Evolutionary conservation across 345 rosid genomes (phyloP).

Genomic region (Arabis hirsuta): DNA sequence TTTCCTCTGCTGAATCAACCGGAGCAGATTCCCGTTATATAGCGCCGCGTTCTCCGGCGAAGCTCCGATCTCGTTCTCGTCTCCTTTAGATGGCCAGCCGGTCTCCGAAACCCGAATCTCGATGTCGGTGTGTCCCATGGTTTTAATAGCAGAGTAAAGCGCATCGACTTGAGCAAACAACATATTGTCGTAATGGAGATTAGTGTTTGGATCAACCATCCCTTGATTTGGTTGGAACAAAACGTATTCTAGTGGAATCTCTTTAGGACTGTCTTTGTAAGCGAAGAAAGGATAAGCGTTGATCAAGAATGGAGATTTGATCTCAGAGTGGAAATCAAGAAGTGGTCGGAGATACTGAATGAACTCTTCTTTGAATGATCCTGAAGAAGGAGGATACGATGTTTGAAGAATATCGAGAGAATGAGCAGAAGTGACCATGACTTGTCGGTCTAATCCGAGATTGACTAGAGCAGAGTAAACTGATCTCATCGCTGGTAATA

Average conservation of each 20-base stretch:
- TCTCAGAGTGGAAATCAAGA: conserved; percentile 66
- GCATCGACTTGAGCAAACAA: conserved; percentile 94
- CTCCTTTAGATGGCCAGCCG: conserved; percentile 98
- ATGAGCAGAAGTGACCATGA: conserved; percentile 74
- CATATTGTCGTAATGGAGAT: conserved; percentile 86
- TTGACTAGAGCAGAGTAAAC: conserved; percentile 52
- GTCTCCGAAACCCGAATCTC: conserved; percentile 85
- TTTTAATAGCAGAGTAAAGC: conserved; percentile 74
- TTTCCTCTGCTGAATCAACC: conserved; percentile 54
- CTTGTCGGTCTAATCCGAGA: conserved; percentile 74
- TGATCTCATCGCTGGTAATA: conserved; percentile 83
- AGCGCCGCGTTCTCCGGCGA: conserved; percentile 70
- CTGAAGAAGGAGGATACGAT: conserved; percentile 83
- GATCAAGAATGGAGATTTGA: conserved; percentile 73
- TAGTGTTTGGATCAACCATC: conserved; percentile 58
- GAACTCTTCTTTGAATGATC: conserved; percentile 64
- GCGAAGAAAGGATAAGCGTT: conserved; percentile 92
- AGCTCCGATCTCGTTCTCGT: conserved; percentile 75
- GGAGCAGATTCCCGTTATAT: conserved; percentile 72
- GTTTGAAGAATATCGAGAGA: conserved; percentile 54
- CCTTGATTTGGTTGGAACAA: conserved; percentile 86
- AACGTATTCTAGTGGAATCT: conserved; percentile 66
- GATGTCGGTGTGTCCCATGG: conserved; percentile 70
- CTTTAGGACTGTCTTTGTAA: conserved; percentile 61
- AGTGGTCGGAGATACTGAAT: conserved; percentile 57